Percentiles rank a stretch among this genome's conserved stretches.
Evolutionary conservation across 2,329 filamentous ascomycete species (phyloP).

Genomic region (Colletotrichum magnum): DNA sequence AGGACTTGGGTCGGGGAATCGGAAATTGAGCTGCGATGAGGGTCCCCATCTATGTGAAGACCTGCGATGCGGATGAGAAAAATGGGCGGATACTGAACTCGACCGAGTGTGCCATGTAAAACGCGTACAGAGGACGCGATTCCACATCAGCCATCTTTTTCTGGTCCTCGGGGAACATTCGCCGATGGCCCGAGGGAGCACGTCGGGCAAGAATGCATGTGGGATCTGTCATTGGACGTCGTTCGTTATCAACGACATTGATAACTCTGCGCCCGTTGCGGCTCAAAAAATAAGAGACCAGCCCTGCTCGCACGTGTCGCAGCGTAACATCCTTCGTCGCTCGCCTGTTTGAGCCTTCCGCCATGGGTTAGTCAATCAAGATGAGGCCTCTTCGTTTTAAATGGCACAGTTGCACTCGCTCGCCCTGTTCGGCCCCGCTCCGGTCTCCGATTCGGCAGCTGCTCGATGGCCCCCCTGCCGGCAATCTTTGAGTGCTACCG

Average conservation of each 20-base stretch:
- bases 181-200: background rate
- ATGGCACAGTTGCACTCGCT: constrained; percentile 15
- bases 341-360: background rate
- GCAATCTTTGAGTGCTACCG: background rate
- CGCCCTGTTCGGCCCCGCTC: background rate
- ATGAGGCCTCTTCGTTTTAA: constrained; percentile 13
- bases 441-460: background rate
- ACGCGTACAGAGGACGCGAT: too few relatives aligned
- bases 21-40: background rate
- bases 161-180: too few relatives aligned
- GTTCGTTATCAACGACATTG: background rate
- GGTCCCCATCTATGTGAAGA: background rate
- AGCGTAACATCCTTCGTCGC: background rate
- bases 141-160: too few relatives aligned
- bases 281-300: background rate
- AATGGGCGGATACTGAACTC: too few relatives aligned
- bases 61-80: background rate
- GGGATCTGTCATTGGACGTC: background rate
- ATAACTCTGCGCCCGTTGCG: background rate
- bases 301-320: background rate
- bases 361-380: constrained; percentile 11
- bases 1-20: background rate
- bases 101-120: too few relatives aligned
- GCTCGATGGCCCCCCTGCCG: background rate
- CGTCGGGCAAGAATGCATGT: background rate